These are phyloP conservation scores for Gentiana dahurica DNA, from an alignment of 257 asterid species.

Conservation along the genomic window DNA sequence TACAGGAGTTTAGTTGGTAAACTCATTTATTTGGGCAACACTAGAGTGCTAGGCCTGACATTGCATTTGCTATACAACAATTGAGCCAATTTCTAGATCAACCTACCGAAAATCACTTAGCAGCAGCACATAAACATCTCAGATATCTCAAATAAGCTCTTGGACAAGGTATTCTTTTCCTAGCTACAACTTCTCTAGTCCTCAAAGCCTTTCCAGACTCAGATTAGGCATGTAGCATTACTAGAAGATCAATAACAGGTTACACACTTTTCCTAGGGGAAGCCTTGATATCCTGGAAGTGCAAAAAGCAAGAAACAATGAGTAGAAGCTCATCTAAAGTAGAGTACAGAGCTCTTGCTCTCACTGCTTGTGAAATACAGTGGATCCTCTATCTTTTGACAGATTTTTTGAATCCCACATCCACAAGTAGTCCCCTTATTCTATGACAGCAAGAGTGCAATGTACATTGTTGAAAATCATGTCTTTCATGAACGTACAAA, in stretches of 20 bases:
- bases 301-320: too few relatives aligned
- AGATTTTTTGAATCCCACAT: background rate
- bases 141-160: background rate
- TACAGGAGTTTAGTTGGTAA: too few relatives aligned
- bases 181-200: too few relatives aligned
- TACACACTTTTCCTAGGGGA: too few relatives aligned
- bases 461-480: background rate
- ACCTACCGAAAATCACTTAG: too few relatives aligned
- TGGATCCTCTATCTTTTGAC: background rate
- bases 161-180: too few relatives aligned
- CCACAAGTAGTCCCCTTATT: background rate
- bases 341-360: background rate
- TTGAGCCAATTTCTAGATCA: too few relatives aligned
- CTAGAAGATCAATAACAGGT: too few relatives aligned
- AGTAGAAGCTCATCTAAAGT: background rate
- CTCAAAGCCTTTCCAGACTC: background rate
- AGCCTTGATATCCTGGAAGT: too few relatives aligned
- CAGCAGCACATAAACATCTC: background rate
- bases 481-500: slow-evolving; percentile 4
- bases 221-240: background rate
- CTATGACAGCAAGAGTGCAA: background rate
- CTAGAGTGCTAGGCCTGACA: too few relatives aligned
- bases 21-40: too few relatives aligned
- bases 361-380: background rate
- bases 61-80: too few relatives aligned